Evolutionary conservation across 2,329 filamentous ascomycete genomes (phyloP).

Genomic region (Aspergillus hiratsukae): DNA sequence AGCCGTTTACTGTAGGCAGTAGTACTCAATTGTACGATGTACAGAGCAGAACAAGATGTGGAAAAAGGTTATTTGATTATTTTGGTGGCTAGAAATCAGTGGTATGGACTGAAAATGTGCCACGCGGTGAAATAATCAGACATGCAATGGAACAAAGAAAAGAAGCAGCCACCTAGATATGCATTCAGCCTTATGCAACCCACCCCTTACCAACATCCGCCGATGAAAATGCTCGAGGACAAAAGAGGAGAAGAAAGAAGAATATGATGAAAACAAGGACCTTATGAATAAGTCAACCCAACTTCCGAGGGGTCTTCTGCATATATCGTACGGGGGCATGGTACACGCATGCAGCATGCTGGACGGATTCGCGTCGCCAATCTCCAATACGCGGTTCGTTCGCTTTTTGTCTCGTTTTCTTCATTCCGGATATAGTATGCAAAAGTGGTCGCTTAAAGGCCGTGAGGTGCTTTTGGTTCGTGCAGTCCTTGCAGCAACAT

Average conservation of each 20-base stretch:
- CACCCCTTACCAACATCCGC: constrained; percentile 4
- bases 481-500: constrained; percentile 4
- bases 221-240: not conserved
- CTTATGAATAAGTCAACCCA: not conserved
- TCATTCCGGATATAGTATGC: not conserved
- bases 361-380: not conserved
- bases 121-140: constrained; percentile 2
- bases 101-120: not conserved
- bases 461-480: constrained; percentile 8
- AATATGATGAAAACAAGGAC: not conserved
- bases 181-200: constrained; percentile 4
- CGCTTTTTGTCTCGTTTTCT: not conserved
- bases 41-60: not conserved
- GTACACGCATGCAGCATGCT: not conserved
- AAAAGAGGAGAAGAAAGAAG: not conserved
- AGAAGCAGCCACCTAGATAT: not conserved
- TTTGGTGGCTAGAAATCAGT: not conserved
- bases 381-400: not conserved
- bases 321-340: not conserved
- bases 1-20: not conserved
- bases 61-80: not conserved
- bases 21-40: not conserved
- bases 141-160: not conserved
- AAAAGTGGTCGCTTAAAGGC: constrained; percentile 6
- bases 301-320: not conserved